phyloP scores from a whole-genome alignment of 441 rosid genomes.

The Geranium incanum region DNA sequence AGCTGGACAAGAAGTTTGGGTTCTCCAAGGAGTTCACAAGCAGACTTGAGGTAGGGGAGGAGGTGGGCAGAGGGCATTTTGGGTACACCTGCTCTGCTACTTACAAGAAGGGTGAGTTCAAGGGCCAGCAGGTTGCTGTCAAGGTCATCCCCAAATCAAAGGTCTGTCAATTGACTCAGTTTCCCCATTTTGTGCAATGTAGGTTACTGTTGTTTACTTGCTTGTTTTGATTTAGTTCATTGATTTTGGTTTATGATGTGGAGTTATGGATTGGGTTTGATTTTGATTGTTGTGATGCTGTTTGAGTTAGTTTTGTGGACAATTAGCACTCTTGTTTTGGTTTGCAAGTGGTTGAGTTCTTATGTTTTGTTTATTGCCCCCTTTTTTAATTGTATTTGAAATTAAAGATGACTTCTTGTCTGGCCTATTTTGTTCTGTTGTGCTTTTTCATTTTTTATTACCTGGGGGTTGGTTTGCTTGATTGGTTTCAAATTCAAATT shows the following conservation, averaged over 20 bases:
- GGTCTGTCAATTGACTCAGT: slow-evolving; percentile 30
- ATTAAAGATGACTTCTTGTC: slow-evolving; percentile 16
- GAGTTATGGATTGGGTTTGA: not conserved
- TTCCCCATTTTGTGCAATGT: not conserved
- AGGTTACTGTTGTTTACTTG: not conserved
- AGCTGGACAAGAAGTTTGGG: slow-evolving; percentile 82
- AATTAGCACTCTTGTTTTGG: slow-evolving; percentile 10
- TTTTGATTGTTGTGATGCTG: not conserved
- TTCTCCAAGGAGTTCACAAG: slow-evolving; percentile 70
- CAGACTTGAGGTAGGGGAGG: slow-evolving; percentile 65
- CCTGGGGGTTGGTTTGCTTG: not conserved
- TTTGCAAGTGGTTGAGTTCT: not conserved
- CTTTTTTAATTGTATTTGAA: not conserved
- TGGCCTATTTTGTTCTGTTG: not conserved
- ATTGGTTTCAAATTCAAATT: not conserved
- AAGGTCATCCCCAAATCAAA: slow-evolving; percentile 86
- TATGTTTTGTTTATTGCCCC: slow-evolving; percentile 34
- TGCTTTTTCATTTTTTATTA: not conserved
- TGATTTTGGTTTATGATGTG: slow-evolving; percentile 41
- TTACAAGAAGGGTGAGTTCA: slow-evolving; percentile 78
- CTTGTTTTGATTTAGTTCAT: not conserved
- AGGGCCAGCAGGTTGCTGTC: slow-evolving; percentile 78
- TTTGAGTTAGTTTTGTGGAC: slow-evolving; percentile 35
- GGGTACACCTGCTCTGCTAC: slow-evolving; percentile 90
- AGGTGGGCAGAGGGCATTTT: slow-evolving; percentile 93